phyloP scores from a whole-genome alignment of 495 filamentous ascomycete genomes.

The Thermothielavioides terrestris region DNA sequence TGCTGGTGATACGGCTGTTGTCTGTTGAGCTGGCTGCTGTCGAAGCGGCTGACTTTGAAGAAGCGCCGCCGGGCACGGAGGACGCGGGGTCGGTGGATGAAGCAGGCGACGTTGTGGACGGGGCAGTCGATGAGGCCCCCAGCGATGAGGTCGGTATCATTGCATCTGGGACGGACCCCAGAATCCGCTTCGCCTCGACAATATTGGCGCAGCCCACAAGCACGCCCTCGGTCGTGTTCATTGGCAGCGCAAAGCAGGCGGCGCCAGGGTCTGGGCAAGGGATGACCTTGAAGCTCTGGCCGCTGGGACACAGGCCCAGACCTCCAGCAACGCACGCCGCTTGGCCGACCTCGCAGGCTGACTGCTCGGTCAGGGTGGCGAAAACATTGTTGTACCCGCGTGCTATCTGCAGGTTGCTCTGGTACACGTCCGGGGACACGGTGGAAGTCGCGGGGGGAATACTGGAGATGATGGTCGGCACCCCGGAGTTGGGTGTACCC shows the following conservation, averaged over 20 bases:
- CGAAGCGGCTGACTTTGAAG: neutral
- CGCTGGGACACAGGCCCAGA: slow-evolving; percentile 23
- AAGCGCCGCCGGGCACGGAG: neutral
- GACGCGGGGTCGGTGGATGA: neutral
- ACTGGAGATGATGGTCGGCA: slow-evolving; percentile 33
- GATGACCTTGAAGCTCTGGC: slow-evolving; percentile 24
- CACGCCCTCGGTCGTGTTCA: slow-evolving; percentile 30
- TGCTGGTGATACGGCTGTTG: slow-evolving; percentile 3
- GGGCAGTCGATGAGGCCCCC: neutral
- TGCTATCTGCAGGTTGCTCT: slow-evolving; percentile 30
- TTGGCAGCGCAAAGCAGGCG: slow-evolving; percentile 36
- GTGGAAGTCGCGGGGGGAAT: slow-evolving; percentile 26
- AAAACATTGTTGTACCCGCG: slow-evolving; percentile 31
- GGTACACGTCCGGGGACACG: slow-evolving; percentile 27
- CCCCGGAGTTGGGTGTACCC: slow-evolving; percentile 20
- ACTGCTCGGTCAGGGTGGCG: slow-evolving; percentile 27
- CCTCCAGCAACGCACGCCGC: slow-evolving; percentile 35
- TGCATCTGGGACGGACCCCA: slow-evolving; percentile 15
- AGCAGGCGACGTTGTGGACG: neutral
- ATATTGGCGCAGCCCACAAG: slow-evolving; percentile 30
- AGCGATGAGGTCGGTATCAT: neutral
- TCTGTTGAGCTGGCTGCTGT: neutral
- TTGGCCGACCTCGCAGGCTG: slow-evolving; percentile 30
- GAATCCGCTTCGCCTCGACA: slow-evolving; percentile 16
- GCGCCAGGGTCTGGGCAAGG: slow-evolving; percentile 19